Base-by-base conservation (phyloP, 169 alveolate genomes). In the Plasmodium knowlesi region DNA sequence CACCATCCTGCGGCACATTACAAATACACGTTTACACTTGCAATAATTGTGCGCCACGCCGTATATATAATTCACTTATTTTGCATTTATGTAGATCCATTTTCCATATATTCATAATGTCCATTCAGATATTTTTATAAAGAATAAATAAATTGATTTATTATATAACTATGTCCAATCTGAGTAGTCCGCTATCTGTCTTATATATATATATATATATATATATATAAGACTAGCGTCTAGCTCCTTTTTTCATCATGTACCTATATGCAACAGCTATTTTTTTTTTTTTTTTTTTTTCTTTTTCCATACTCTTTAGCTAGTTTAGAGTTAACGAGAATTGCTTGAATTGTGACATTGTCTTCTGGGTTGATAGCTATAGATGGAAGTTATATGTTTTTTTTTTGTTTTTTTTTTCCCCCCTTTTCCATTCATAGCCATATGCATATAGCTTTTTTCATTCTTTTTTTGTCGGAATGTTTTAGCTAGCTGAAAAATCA, bases 241-340 rank as follows among this genome's bases (percentile, higher is more conserved):
- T 61, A 61, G 74, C 74, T 61, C 3, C 5, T 67, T 67, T 67
- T 22, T 67, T 22, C 37, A 67, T 67, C 37, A 79, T 41, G 57
- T 79, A 79, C n/a, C 50, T 34, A 34, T 79, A 79, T 8, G 54
- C n/a, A 14, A 30, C 57, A 19, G 50, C 12, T 78, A 12, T 78
- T n/a, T 79, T n/a, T 79, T 79, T 79, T 79, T 43, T 76, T 76
- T 76, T 76, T 32, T 76, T 79, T 79, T 41, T 79, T 79, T 79
- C n/a, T 79, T 79, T 37, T 32, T 28, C 12, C 5, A 19, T 9
- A 50, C 25, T 16, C 61, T 50, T 14, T 14, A 50, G 61, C 61
- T 14, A 50, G 61, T 50, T 50, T 8, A 50, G 12, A 14, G 22
- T 50, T 50, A 12, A 50, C 16, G 12, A 50, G 1, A 22, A 12